Evolutionary conservation across 345 rosid genomes (phyloP).

Genomic region (Balakata baccata): DNA sequence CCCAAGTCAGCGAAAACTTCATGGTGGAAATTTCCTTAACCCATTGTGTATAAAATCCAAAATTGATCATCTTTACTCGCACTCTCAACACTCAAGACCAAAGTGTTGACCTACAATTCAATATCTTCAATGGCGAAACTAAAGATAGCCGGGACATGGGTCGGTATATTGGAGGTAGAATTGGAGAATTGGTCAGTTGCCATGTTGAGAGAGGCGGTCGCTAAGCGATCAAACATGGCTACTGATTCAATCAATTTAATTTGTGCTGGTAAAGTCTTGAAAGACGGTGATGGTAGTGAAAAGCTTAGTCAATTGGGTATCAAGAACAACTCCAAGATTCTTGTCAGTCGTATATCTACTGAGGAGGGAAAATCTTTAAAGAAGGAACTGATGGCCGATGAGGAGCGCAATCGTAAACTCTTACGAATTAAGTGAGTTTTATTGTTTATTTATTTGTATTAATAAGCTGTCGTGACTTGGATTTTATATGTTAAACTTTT

Average conservation of each 20-base stretch:
- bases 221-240: constrained; percentile 52
- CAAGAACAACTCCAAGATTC: constrained; percentile 69
- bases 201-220: constrained; percentile 74
- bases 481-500: background rate
- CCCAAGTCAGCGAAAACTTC: background rate
- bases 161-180: constrained; percentile 71
- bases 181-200: constrained; percentile 71
- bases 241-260: constrained; percentile 68
- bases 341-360: constrained; percentile 53
- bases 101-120: background rate
- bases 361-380: constrained; percentile 65
- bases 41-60: constrained; percentile 2
- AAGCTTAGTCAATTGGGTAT: constrained; percentile 58
- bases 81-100: background rate
- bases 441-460: background rate
- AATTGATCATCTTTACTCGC: background rate
- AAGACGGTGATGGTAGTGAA: constrained; percentile 52
- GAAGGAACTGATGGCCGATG: constrained; percentile 59
- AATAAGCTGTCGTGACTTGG: background rate
- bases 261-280: constrained; percentile 67
- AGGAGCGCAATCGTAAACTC: constrained; percentile 68
- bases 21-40: background rate
- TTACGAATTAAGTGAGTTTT: constrained; percentile 65
- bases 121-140: constrained; percentile 55
- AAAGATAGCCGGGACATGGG: constrained; percentile 88